These are phyloP conservation scores for Monosporascus sp. DNA, from an alignment of 2,329 filamentous ascomycete genomes.

Conservation along the genomic window DNA sequence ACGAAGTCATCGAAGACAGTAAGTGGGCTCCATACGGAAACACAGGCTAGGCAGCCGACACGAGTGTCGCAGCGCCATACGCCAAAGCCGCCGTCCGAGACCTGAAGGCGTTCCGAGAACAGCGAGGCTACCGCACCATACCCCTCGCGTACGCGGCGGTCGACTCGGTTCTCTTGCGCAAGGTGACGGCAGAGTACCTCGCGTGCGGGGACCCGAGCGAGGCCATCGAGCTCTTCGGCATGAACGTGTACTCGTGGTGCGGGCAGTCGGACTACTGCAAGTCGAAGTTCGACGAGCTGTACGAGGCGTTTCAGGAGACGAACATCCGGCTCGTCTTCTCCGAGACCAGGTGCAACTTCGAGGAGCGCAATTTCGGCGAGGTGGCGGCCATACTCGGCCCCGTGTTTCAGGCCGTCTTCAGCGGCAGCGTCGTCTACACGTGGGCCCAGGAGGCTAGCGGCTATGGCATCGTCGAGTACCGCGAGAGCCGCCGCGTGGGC, in stretches of 20 bases:
- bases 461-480: conserved; percentile 27
- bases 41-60: conserved; percentile 22
- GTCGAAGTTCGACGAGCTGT: conserved; percentile 51
- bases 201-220: conserved; percentile 46
- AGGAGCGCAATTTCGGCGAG: conserved; percentile 53
- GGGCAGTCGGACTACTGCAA: conserved; percentile 50
- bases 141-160: conserved; percentile 66
- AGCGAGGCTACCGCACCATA: conserved; percentile 51
- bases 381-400: conserved; percentile 54
- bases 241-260: conserved; percentile 68
- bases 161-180: conserved; percentile 55
- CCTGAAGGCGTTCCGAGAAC: conserved; percentile 62
- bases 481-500: conserved; percentile 35
- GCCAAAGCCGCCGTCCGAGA: conserved; percentile 57
- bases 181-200: conserved; percentile 57
- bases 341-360: conserved; percentile 61
- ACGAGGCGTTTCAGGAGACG: conserved; percentile 51
- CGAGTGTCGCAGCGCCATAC: conserved; percentile 43
- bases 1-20: conserved; percentile 1
- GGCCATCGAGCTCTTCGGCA: conserved; percentile 57
- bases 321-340: conserved; percentile 61
- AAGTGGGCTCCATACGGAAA: background rate
- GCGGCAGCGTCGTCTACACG: conserved; percentile 51
- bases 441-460: conserved; percentile 42
- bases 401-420: conserved; percentile 53